Base-by-base conservation (phyloP, 768 basidiomycete species). In the Suillus occidentalis region DNA sequence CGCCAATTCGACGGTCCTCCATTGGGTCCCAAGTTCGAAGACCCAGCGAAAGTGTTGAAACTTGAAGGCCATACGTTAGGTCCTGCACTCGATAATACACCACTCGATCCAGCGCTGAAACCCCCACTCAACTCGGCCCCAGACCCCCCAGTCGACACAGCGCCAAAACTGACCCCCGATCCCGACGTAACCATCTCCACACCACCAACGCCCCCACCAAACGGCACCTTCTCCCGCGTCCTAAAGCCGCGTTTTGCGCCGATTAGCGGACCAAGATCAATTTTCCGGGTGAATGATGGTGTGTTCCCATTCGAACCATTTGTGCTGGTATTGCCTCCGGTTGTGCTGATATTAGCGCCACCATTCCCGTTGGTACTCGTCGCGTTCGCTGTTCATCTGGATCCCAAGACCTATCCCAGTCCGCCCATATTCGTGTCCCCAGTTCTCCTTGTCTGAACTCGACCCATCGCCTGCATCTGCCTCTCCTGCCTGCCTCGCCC, bases 231-330 rank as follows among this genome's bases (percentile, higher is more conserved):
- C 72, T 89, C 89, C 53, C 82, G 74, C 25, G 89, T 88, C 69
- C 81, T 77, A 67, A 91, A 89, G 3, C 90, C 89, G 5, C 90
- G 77, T 66, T 83, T 77, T 31, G 72, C 70, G 16, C 88, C 90
- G 0, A 91, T 76, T 36, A 91, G 75, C 6, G 90, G 90, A 16
- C 90, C 90, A 1, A 91, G 70, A 72, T 90, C 84, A 0, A 82
- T 67, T 16, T 60, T 67, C 39, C 37, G 57, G 3, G 22, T 40
- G 9, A n/a, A 14, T 18, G 56, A 25, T 5, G 58, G 64, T 34
- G 61, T 50, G 36, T 34, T 43, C 40, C 39, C 64, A 28, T 63
- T 63, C 28, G 60, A 40, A 31, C 31, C 34, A 28, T 67, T 53
- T 20, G 68, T 69, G 40, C 61, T 42, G n/a, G 43, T 43, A 61